Evolutionary conservation across 441 rosid genomes (phyloP), one percentile per base, ranked within the genome.

Genomic region (Populus hybrid): DNA sequence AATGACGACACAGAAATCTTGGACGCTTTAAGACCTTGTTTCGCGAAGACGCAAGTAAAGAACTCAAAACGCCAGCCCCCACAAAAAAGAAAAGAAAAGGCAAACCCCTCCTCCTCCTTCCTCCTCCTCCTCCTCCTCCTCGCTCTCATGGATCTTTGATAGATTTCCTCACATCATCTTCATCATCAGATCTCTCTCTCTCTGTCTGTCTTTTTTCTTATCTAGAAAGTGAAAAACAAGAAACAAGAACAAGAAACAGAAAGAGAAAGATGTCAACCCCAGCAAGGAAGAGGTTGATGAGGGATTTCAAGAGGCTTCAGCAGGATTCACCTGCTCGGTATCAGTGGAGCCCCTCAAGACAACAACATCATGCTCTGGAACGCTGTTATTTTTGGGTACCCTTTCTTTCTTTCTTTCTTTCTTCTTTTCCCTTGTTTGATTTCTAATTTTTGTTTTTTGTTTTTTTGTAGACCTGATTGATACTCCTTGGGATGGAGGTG

Each of bases 401-500:
- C 66, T 50, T 29, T 9, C 24, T 3, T 38, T 74, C 8, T 67
- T 50, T 24, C 9, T 20, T 23, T 7, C 53, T n/a, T 29, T 74
- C 16, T 24, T 73, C 67, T 36, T 66, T 4, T n/a, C 4, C 66
- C 7, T 23, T 68, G 42, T 4, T 56, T 18, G 56, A 31, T 53
- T 8, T 35, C 18, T 68, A 23, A 4, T 38, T 14, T 61, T 23
- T 21, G 24, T 66, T 18, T 24, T 4, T 53, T 8, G 28, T 72
- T 75, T 4, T 31, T 38, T 6, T 23, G 36, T 16, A 90, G 97
- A 64, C 97, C 97, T 73, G 93, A 89, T 73, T n/a, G 97, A 90
- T 77, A 90, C 94, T 20, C 92, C 97, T 1, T 92, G 97, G 97
- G 97, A 92, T 86, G 97, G 97, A 86, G 97, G 97, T 92, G 81